Conservation (phyloP, 2,329 filamentous ascomycete genomes). For the Pseudovirgaria hyperparasitica region DNA sequence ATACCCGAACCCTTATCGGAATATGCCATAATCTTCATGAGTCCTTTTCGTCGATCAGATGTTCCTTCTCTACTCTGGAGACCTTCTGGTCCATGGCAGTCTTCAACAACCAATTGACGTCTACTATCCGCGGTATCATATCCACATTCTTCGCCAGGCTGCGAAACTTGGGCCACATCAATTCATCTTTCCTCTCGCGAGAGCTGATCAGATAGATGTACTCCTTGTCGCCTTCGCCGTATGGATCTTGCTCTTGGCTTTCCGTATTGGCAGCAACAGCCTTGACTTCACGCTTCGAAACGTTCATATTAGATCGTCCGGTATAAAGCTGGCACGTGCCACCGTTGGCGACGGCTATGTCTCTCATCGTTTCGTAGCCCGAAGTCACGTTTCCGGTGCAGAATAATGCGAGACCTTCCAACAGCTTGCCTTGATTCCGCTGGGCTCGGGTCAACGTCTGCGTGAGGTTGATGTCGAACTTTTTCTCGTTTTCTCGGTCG, state of each 20-base stretch:
- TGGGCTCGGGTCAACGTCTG: slow-evolving; percentile 59
- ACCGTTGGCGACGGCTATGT: slow-evolving; percentile 80
- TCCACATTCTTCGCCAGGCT: slow-evolving; percentile 66
- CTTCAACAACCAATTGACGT: slow-evolving; percentile 79
- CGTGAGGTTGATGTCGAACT: slow-evolving; percentile 55
- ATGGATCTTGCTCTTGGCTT: slow-evolving; percentile 47
- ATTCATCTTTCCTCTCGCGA: slow-evolving; percentile 49
- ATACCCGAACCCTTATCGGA: too few species aligned
- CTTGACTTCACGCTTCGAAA: slow-evolving; percentile 22
- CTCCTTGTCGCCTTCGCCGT: slow-evolving; percentile 42
- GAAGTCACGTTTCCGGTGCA: slow-evolving; percentile 70
- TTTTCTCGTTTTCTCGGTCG: slow-evolving; percentile 61
- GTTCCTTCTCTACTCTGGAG: too few species aligned
- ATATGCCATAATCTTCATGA: too few species aligned
- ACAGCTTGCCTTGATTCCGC: slow-evolving; percentile 61
- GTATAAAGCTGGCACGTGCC: slow-evolving; percentile 69
- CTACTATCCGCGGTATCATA: slow-evolving; percentile 70
- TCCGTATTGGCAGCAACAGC: slow-evolving; percentile 9
- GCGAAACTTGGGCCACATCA: slow-evolving; percentile 68
- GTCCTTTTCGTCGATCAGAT: too few species aligned
- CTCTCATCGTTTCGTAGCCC: slow-evolving; percentile 70
- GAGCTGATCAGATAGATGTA: slow-evolving; percentile 70
- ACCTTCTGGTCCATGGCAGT: slow-evolving; percentile 81
- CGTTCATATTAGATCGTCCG: slow-evolving; percentile 54
- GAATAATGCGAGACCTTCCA: slow-evolving; percentile 68